These are phyloP conservation scores for Withania somnifera DNA, from an alignment of 305 asterid genomes.

Conservation along the genomic window DNA sequence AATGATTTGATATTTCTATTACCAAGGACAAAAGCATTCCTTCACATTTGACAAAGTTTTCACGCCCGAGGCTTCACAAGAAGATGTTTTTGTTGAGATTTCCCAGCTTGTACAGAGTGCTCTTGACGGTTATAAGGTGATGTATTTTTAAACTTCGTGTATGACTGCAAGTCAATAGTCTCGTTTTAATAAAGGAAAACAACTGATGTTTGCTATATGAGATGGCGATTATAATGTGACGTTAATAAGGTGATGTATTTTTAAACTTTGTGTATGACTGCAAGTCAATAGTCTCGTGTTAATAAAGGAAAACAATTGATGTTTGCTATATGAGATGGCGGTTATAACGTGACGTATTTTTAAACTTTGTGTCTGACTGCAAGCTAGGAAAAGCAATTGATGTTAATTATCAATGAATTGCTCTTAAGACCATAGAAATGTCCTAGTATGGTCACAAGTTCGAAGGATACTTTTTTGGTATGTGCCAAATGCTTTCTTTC, in stretches of 20 bases:
- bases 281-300: background rate
- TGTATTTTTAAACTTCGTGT: background rate
- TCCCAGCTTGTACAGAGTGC: conserved; percentile 99
- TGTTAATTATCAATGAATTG: background rate
- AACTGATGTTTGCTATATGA: background rate
- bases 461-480: background rate
- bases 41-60: conserved; percentile 92
- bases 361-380: background rate
- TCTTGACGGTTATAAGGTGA: conserved; percentile 95
- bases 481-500: background rate
- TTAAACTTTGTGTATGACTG: background rate
- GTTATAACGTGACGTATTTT: conserved; percentile 59
- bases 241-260: conserved; percentile 67
- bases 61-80: conserved; percentile 67
- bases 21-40: conserved; percentile 70
- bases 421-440: background rate
- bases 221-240: no score
- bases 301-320: background rate
- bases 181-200: background rate
- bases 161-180: background rate
- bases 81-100: conserved; percentile 87
- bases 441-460: background rate
- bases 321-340: conserved; percentile 41
- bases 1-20: background rate
- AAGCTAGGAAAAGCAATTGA: background rate